Evolutionary conservation across 2,329 filamentous ascomycete genomes (phyloP).

Genomic region (Tetracladium maxilliforme): DNA sequence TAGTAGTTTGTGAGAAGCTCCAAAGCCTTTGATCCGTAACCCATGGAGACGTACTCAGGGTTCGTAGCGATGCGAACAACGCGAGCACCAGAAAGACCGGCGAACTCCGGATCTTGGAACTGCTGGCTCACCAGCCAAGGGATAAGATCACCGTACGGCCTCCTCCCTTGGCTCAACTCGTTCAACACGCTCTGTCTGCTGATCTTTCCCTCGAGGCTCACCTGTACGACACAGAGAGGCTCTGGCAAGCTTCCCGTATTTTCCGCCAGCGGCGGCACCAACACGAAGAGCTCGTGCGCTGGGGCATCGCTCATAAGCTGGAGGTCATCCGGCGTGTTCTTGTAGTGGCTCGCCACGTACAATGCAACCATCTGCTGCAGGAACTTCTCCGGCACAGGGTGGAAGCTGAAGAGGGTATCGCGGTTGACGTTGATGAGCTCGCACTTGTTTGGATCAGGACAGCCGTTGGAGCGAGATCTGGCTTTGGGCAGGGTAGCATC

Average conservation of each 20-base stretch:
- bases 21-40: constrained; percentile 81
- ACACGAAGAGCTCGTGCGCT: constrained; percentile 88
- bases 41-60: constrained; percentile 83
- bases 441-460: constrained; percentile 81
- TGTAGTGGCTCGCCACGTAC: constrained; percentile 95
- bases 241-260: constrained; percentile 70
- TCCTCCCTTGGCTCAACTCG: constrained; percentile 74
- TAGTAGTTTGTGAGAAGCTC: constrained; percentile 85
- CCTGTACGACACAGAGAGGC: constrained; percentile 86
- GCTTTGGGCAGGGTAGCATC: constrained; percentile 80
- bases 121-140: constrained; percentile 97
- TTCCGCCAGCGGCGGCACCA: constrained; percentile 74
- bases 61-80: constrained; percentile 93
- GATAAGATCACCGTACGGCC: constrained; percentile 84
- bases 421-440: constrained; percentile 90
- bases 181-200: constrained; percentile 86
- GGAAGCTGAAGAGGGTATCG: constrained; percentile 95
- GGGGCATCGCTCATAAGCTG: constrained; percentile 97
- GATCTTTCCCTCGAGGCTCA: constrained; percentile 88
- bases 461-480: constrained; percentile 58
- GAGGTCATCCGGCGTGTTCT: constrained; percentile 95
- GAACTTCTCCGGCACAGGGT: constrained; percentile 93
- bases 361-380: constrained; percentile 96
- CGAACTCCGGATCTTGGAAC: constrained; percentile 96
- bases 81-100: constrained; percentile 78